A percentile compares a stretch with the other conserved stretches of the same genome.
Evolutionary conservation across 176 grass and related monocot species (phyloP).

Genomic region (Rhipidocladum racemiflorum): DNA sequence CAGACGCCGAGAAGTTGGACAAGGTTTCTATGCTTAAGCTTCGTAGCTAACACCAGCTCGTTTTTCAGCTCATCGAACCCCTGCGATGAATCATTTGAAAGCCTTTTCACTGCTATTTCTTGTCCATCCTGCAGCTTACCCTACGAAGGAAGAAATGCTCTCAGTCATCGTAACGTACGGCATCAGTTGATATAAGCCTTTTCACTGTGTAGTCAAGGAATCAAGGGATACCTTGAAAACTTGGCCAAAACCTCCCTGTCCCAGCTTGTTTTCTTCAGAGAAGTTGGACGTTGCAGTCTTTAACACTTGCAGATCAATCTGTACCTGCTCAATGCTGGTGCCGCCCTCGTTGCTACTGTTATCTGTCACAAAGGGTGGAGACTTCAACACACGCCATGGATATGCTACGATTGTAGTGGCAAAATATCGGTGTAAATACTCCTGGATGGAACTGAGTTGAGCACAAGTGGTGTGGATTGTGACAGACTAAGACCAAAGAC

Average conservation of each 20-base stretch:
- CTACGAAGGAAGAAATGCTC: neutral
- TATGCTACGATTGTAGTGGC: no score
- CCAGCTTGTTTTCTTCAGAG: slow-evolving; percentile 45
- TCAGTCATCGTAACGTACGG: neutral
- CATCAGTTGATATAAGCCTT: no score
- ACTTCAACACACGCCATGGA: neutral
- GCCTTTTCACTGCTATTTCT: slow-evolving; percentile 31
- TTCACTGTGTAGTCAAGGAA: no score
- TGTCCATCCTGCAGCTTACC: slow-evolving; percentile 19
- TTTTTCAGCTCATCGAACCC: slow-evolving; percentile 42
- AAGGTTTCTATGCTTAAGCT: slow-evolving; percentile 43
- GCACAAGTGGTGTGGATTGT: no score
- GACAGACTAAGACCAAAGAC: no score
- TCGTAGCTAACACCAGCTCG: slow-evolving; percentile 31
- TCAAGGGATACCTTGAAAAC: slow-evolving; percentile 43
- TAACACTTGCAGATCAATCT: slow-evolving; percentile 29
- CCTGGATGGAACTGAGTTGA: no score
- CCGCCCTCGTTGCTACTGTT: slow-evolving; percentile 9
- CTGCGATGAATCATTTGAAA: slow-evolving; percentile 17
- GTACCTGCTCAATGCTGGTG: neutral
- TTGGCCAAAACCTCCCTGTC: slow-evolving; percentile 48
- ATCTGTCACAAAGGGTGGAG: neutral
- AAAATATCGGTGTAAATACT: no score
- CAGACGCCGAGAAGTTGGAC: slow-evolving; percentile 31
- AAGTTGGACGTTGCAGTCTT: slow-evolving; percentile 43